Percentiles rank a stretch among this genome's conserved stretches.
These are phyloP conservation scores for Solanum etuberosum DNA, from an alignment of 257 asterid species.

Conservation along the genomic window DNA sequence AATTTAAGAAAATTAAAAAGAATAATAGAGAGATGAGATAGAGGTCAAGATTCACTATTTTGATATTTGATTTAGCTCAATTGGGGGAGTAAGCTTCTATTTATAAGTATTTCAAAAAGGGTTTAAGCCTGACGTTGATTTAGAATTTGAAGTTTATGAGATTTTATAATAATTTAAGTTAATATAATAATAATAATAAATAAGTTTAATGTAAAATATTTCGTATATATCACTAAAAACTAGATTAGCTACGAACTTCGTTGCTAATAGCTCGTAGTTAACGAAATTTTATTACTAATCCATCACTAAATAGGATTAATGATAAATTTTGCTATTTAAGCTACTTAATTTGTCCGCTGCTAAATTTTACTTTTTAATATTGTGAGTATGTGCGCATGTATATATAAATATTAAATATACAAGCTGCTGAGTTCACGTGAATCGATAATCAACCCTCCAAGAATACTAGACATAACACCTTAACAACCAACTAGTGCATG, in stretches of 20 bases:
- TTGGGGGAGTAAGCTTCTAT: neutral
- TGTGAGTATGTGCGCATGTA: neutral
- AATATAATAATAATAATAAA: neutral
- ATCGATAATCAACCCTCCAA: neutral
- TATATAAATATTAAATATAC: too few species aligned
- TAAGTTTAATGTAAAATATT: neutral
- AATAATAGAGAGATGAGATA: neutral
- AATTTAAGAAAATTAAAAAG: neutral
- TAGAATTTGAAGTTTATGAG: neutral
- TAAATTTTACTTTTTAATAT: too few species aligned
- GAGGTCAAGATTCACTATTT: neutral
- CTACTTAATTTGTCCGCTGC: neutral
- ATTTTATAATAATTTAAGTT: neutral
- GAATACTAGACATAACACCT: neutral
- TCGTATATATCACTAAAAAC: neutral
- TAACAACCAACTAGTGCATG: neutral
- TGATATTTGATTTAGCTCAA: neutral
- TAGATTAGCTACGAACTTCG: neutral
- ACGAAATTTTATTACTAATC: too few species aligned
- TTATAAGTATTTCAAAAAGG: neutral
- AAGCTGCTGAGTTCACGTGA: neutral
- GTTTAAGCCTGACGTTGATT: neutral
- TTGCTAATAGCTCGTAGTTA: too few species aligned
- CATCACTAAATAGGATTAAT: neutral
- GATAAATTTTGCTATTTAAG: neutral